phyloP scores from a whole-genome alignment of 2,329 filamentous ascomycete genomes.

The Exophiala bonariae region DNA sequence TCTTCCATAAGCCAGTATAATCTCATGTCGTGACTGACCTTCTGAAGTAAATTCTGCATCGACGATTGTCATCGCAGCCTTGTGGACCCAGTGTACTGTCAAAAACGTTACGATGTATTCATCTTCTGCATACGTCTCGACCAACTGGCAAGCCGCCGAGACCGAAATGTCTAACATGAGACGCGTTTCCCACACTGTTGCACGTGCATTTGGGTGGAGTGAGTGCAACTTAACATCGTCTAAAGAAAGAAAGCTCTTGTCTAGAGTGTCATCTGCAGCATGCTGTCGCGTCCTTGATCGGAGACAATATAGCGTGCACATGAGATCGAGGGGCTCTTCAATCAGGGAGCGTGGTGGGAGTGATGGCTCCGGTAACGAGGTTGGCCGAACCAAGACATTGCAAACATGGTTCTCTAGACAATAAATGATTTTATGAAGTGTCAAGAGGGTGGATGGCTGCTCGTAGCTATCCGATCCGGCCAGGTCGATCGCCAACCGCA shows the following conservation, averaged over 20 bases:
- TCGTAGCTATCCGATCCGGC: neutral
- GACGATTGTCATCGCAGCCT: constrained; percentile 1
- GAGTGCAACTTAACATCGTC: neutral
- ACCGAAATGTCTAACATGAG: neutral
- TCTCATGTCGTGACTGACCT: neutral
- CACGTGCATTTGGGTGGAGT: neutral
- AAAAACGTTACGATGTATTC: neutral
- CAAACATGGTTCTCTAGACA: constrained; percentile 4
- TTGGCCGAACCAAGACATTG: neutral
- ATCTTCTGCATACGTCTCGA: neutral
- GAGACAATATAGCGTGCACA: neutral
- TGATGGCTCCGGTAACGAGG: neutral
- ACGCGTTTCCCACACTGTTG: constrained; percentile 2
- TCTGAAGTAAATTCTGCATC: constrained; percentile 2
- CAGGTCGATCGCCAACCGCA: neutral
- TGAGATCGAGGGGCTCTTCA: neutral
- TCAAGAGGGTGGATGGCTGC: neutral
- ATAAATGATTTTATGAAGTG: neutral
- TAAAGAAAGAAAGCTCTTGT: neutral
- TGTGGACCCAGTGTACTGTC: neutral
- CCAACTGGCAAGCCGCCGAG: neutral
- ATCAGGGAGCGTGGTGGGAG: neutral
- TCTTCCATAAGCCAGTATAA: neutral
- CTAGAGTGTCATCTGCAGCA: neutral
- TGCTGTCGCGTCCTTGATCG: neutral